Percentiles rank a stretch among this genome's conserved stretches.
These are phyloP conservation scores for Cystobasidiopsis lactophilus DNA, from an alignment of 768 basidiomycete species.

Conservation along the genomic window DNA sequence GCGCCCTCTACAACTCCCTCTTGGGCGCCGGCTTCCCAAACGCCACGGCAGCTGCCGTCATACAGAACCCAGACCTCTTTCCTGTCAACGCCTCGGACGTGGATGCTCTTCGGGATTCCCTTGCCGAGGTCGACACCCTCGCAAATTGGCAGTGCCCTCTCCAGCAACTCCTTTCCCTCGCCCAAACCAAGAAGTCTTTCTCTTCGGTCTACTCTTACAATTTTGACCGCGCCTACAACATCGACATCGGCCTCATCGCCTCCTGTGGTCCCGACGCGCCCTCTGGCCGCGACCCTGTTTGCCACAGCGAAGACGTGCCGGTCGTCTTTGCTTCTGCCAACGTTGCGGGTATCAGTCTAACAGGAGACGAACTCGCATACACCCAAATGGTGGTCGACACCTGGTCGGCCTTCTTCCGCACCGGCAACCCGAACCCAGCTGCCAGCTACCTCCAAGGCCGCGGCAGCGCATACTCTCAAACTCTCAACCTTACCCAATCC, in stretches of 20 bases:
- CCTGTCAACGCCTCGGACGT: neutral
- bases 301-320: slow-evolving; percentile 4
- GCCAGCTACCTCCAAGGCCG: slow-evolving; percentile 5
- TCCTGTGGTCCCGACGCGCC: neutral
- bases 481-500: no score
- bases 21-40: slow-evolving; percentile 1
- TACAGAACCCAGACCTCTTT: slow-evolving; percentile 3
- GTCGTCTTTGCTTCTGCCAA: slow-evolving; percentile 4
- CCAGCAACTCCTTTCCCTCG: slow-evolving; percentile 4
- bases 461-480: slow-evolving; percentile 3
- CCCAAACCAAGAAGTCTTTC: neutral
- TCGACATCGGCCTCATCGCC: neutral
- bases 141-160: slow-evolving; percentile 5
- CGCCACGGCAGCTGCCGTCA: neutral
- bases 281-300: slow-evolving; percentile 2
- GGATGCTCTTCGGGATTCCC: slow-evolving; percentile 3
- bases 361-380: neutral
- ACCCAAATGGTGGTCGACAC: slow-evolving; percentile 6
- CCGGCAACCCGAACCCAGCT: neutral
- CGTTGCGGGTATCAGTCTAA: neutral
- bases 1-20: neutral
- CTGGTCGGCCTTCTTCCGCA: slow-evolving; percentile 10
- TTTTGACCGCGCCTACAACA: slow-evolving; percentile 2
- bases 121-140: neutral
- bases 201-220: slow-evolving; percentile 1